phyloP scores from a whole-genome alignment of 179 eudicot genomes.

The Camellia oleifera region DNA sequence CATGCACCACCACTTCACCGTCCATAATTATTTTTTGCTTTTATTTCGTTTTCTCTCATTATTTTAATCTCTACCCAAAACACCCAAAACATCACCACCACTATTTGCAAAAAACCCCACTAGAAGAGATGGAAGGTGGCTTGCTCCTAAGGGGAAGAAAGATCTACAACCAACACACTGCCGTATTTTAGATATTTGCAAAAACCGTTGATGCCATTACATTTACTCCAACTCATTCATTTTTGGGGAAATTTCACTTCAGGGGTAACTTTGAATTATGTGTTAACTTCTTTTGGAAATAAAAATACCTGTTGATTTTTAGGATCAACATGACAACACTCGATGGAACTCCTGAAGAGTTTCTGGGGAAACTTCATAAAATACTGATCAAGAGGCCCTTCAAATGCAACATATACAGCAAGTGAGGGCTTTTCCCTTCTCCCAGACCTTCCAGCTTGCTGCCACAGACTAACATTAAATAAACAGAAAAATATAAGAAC shows the following conservation, averaged over 20 bases:
- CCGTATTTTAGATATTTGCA: too few relatives aligned
- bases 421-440: constrained; percentile 91
- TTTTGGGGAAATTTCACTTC: too few relatives aligned
- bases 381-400: constrained; percentile 95
- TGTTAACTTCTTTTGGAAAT: neutral
- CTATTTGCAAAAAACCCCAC: neutral
- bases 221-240: neutral
- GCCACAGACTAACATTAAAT: constrained; percentile 67
- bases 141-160: too few relatives aligned
- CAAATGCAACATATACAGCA: constrained; percentile 95
- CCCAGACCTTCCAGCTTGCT: constrained; percentile 99
- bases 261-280: too few relatives aligned
- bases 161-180: too few relatives aligned
- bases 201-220: neutral
- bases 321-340: constrained; percentile 92
- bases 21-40: neutral
- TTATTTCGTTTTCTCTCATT: neutral
- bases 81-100: neutral
- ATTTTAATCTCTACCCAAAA: neutral
- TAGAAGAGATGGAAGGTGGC: too few relatives aligned
- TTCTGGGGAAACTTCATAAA: constrained; percentile 88
- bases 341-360: constrained; percentile 75
- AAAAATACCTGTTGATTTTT: constrained; percentile 70
- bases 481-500: constrained; percentile 3
- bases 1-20: neutral